Evolutionary conservation across 805 yeast species (phyloP).

Genomic region (Kuraishia hungarica): DNA sequence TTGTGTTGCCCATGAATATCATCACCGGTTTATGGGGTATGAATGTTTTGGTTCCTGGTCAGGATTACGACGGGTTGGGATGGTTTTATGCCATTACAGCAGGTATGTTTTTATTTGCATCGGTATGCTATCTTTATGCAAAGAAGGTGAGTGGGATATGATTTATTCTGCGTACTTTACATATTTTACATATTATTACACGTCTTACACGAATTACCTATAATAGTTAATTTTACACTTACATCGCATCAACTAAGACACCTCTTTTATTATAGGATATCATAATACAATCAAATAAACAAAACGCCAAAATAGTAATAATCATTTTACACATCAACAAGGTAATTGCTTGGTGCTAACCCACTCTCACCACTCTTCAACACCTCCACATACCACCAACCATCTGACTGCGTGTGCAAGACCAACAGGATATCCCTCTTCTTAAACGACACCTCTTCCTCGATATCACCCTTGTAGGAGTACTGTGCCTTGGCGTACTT

Average conservation of each 20-base stretch:
- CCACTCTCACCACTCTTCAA: conserved; percentile 37
- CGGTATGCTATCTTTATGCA: conserved; percentile 38
- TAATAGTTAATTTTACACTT: too few relatives aligned
- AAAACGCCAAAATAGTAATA: neutral
- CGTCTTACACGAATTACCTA: too few relatives aligned
- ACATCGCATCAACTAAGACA: too few relatives aligned
- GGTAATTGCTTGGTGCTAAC: conserved; percentile 56
- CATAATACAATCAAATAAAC: neutral
- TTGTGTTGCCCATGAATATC: conserved; percentile 89
- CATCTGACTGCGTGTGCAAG: conserved; percentile 53
- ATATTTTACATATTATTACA: too few relatives aligned
- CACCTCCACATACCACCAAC: conserved; percentile 71
- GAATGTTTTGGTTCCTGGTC: conserved; percentile 97
- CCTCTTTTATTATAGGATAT: too few relatives aligned
- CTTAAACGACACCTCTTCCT: conserved; percentile 51
- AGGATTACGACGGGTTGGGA: conserved; percentile 44
- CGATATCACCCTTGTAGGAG: conserved; percentile 50
- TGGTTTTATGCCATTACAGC: conserved; percentile 57
- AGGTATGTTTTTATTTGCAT: conserved; percentile 39
- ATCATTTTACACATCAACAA: conserved; percentile 20
- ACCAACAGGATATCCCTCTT: conserved; percentile 49
- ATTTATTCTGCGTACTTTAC: neutral
- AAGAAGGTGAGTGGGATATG: conserved; percentile 27
- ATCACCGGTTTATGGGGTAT: conserved; percentile 98
- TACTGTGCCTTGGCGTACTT: conserved; percentile 46